phyloP scores from a whole-genome alignment of 805 yeast species.

The Yamadazyma philogaea region DNA sequence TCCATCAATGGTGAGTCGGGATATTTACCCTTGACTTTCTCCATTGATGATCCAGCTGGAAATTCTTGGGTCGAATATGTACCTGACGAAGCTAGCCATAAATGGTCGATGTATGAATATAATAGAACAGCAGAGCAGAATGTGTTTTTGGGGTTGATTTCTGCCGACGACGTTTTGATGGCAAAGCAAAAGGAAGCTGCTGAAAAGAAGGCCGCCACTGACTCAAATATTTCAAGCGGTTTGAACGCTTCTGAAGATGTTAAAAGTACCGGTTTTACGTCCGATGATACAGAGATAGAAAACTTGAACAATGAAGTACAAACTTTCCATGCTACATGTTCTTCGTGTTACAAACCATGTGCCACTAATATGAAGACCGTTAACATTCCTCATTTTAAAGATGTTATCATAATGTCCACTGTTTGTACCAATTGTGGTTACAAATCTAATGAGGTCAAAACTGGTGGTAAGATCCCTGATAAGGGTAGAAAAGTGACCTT shows the following conservation, averaged over 20 bases:
- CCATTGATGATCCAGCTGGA: conserved; percentile 91
- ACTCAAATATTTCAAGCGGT: conserved; percentile 25
- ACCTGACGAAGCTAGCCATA: conserved; percentile 85
- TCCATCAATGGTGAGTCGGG: conserved; percentile 65
- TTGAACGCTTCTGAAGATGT: conserved; percentile 21
- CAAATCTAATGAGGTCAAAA: conserved; percentile 95
- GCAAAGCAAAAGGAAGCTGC: conserved; percentile 47
- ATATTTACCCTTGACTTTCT: conserved; percentile 71
- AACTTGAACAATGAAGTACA: conserved; percentile 89
- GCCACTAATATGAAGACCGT: conserved; percentile 96
- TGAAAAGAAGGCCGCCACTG: conserved; percentile 42
- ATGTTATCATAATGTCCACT: conserved; percentile 94
- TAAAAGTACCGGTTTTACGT: conserved; percentile 53
- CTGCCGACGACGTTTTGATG: conserved; percentile 59
- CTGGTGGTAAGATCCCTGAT: conserved; percentile 94
- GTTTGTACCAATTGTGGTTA: conserved; percentile 91
- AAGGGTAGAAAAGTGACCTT: conserved; percentile 75
- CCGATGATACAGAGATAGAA: conserved; percentile 77
- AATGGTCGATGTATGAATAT: conserved; percentile 85
- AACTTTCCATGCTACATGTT: conserved; percentile 88
- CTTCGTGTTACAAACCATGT: conserved; percentile 78
- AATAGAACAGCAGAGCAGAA: conserved; percentile 85
- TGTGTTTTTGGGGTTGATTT: conserved; percentile 74
- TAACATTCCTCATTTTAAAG: conserved; percentile 96
- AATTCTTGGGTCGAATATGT: conserved; percentile 92